Percentiles rank a stretch among this genome's conserved stretches.
These are phyloP conservation scores for Boletus semigastroideus DNA, from an alignment of 1,284 basidiomycete species.

Conservation along the genomic window DNA sequence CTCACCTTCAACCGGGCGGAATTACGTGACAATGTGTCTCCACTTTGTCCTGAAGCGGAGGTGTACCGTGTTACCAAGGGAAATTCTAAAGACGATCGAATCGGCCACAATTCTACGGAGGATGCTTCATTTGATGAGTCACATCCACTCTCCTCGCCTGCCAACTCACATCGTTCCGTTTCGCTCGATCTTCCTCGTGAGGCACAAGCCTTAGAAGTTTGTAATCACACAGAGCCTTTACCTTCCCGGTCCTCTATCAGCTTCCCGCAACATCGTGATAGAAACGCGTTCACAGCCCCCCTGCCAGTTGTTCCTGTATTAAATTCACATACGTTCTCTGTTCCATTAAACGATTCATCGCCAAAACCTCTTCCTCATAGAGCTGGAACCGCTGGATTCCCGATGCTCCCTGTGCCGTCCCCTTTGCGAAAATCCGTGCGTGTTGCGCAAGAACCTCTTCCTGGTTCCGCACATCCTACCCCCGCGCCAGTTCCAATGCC, in stretches of 20 bases:
- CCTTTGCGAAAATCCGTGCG: conserved; percentile 68
- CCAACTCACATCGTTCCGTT: conserved; percentile 40
- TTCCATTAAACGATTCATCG: conserved; percentile 35
- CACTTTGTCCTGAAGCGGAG: background rate
- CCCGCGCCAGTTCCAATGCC: conserved; percentile 44
- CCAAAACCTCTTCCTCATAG: conserved; percentile 33
- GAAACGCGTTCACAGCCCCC: conserved; percentile 29
- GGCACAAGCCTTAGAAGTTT: conserved; percentile 6
- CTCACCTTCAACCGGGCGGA: background rate
- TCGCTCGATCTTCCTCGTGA: conserved; percentile 34
- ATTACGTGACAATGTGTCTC: background rate
- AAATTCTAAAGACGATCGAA: background rate
- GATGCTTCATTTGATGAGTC: background rate
- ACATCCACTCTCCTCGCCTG: conserved; percentile 21
- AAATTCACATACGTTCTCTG: conserved; percentile 16
- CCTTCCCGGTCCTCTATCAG: conserved; percentile 11
- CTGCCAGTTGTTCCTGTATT: conserved; percentile 30
- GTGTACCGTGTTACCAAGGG: background rate
- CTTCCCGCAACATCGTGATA: conserved; percentile 15
- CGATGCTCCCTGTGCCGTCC: conserved; percentile 61
- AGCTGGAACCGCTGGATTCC: conserved; percentile 43
- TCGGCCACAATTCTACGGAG: background rate
- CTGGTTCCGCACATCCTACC: conserved; percentile 33
- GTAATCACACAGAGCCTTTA: conserved; percentile 22
- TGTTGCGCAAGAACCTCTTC: conserved; percentile 45